These are phyloP conservation scores for Gaultheria prostrata DNA, from an alignment of 148 eudicot species.

Conservation along the genomic window DNA sequence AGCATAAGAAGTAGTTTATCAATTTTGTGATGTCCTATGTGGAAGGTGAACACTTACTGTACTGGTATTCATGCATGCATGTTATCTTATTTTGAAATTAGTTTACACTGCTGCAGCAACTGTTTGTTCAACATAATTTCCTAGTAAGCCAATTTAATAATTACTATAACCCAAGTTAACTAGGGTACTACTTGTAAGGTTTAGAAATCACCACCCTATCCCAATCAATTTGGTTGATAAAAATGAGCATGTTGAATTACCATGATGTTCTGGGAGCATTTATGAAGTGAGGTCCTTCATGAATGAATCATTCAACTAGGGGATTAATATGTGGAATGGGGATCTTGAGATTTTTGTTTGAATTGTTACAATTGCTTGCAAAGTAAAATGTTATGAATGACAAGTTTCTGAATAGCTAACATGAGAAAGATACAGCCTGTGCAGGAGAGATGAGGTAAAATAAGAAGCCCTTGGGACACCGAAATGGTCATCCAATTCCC, in stretches of 20 bases:
- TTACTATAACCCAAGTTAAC: background rate
- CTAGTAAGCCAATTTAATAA: background rate
- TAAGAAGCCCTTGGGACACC: background rate
- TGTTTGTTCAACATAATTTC: background rate
- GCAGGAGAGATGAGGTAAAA: background rate
- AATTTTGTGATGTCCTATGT: background rate
- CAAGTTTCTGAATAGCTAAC: background rate
- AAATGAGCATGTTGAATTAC: background rate
- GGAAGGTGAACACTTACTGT: background rate
- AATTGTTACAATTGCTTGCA: background rate
- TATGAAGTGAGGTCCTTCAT: background rate
- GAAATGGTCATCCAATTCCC: background rate
- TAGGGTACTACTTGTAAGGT: background rate
- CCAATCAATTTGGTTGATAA: background rate
- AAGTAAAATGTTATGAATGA: background rate
- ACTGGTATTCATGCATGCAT: background rate
- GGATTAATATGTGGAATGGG: background rate
- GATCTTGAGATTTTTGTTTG: background rate
- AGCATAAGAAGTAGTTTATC: background rate
- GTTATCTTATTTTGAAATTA: background rate
- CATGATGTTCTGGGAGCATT: background rate
- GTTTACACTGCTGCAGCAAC: constrained; percentile 8
- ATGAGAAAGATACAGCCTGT: background rate
- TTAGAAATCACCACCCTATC: background rate
- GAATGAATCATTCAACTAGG: constrained; percentile 7